phyloP scores from a whole-genome alignment of 352 stramenopile genomes.

The Phytophthora palmivora region DNA sequence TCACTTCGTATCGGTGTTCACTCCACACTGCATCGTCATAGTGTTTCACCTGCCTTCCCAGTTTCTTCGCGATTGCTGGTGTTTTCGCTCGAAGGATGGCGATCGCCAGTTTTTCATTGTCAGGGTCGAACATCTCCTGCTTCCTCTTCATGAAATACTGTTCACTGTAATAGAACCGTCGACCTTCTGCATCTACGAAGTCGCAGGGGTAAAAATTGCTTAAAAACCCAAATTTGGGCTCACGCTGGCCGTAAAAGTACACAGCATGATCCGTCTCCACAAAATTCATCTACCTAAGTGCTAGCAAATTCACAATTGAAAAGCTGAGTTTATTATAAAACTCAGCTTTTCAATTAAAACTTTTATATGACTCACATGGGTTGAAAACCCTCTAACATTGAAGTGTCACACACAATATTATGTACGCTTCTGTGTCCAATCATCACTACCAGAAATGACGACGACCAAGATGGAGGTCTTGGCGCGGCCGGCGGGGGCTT shows the following conservation, averaged over 20 bases:
- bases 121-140: constrained; percentile 66
- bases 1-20: constrained; percentile 46
- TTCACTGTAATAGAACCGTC: constrained; percentile 66
- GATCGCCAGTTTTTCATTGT: constrained; percentile 48
- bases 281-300: constrained; percentile 37
- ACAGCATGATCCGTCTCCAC: constrained; percentile 47
- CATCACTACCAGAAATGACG: background rate
- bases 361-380: too few species aligned
- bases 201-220: constrained; percentile 73
- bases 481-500: constrained; percentile 31
- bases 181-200: constrained; percentile 45
- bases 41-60: constrained; percentile 59
- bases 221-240: constrained; percentile 51
- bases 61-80: constrained; percentile 52
- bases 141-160: constrained; percentile 82
- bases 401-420: too few species aligned
- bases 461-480: constrained; percentile 53
- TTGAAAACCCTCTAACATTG: too few species aligned
- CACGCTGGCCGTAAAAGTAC: constrained; percentile 63
- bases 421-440: constrained; percentile 10
- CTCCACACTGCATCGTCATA: constrained; percentile 62
- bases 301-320: constrained; percentile 4
- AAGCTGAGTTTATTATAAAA: too few species aligned
- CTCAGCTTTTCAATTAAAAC: too few species aligned
- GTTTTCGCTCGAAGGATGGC: constrained; percentile 58